These are phyloP conservation scores for Fusarium citri DNA, from an alignment of 2,329 filamentous ascomycete species.

Conservation along the genomic window DNA sequence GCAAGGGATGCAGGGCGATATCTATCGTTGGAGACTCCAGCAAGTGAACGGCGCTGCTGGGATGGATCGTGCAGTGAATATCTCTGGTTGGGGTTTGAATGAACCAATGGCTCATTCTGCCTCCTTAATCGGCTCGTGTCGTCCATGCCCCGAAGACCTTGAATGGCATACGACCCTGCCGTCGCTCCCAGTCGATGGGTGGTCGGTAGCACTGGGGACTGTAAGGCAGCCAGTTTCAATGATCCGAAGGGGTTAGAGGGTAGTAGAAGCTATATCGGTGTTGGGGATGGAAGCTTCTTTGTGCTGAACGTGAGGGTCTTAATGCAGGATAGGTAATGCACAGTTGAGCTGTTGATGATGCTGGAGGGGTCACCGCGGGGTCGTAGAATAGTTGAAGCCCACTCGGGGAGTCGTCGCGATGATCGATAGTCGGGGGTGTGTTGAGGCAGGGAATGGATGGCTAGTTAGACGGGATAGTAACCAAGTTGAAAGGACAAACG, in stretches of 20 bases:
- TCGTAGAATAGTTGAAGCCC: slow-evolving; percentile 38
- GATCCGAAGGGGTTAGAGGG: slow-evolving; percentile 17
- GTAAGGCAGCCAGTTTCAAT: slow-evolving; percentile 45
- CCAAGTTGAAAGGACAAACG: slow-evolving; percentile 42
- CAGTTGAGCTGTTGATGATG: slow-evolving; percentile 24
- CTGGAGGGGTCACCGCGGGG: slow-evolving; percentile 46
- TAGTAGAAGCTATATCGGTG: slow-evolving; percentile 18
- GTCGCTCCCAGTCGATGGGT: slow-evolving; percentile 72
- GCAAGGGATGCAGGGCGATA: slow-evolving; percentile 64
- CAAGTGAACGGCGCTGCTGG: slow-evolving; percentile 55
- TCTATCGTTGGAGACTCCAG: slow-evolving; percentile 53
- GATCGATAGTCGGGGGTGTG: slow-evolving; percentile 43
- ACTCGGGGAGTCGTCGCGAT: slow-evolving; percentile 43
- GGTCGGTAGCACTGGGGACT: slow-evolving; percentile 59
- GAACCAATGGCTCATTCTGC: slow-evolving; percentile 78
- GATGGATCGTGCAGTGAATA: slow-evolving; percentile 64
- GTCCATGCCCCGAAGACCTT: slow-evolving; percentile 77
- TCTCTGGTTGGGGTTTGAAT: slow-evolving; percentile 67
- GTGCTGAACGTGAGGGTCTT: slow-evolving; percentile 1
- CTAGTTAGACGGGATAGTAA: slow-evolving; percentile 43
- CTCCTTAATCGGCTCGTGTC: slow-evolving; percentile 78
- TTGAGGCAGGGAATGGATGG: slow-evolving; percentile 44
- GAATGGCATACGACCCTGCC: slow-evolving; percentile 64
- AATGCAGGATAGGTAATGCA: slow-evolving; percentile 14
- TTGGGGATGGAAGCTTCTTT: slow-evolving; percentile 4